phyloP scores from a whole-genome alignment of 371 early-diverging fungal genomes.

The Mucor mucedo region DNA sequence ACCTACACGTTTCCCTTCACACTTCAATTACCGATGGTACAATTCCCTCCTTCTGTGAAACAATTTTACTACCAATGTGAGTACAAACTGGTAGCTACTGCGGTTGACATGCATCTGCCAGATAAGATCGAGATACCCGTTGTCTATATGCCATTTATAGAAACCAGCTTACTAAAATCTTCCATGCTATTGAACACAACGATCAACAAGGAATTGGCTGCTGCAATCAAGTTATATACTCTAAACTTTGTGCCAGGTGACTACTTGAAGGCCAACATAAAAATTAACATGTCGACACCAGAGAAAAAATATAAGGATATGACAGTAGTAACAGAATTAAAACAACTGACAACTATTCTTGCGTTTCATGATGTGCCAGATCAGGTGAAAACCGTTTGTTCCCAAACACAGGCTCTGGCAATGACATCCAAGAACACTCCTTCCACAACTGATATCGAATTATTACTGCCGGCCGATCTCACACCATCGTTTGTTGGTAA shows the following conservation, averaged over 20 bases:
- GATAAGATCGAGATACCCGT: slow-evolving; percentile 3
- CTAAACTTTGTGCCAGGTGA: slow-evolving; percentile 19
- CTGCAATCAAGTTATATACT: slow-evolving; percentile 6
- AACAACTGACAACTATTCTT: slow-evolving; percentile 3
- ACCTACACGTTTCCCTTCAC: slow-evolving; percentile 17
- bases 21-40: slow-evolving; percentile 27
- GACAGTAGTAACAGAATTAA: slow-evolving; percentile 16
- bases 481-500: slow-evolving; percentile 19
- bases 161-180: slow-evolving; percentile 16
- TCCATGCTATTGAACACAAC: background rate
- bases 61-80: slow-evolving; percentile 10
- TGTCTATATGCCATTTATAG: slow-evolving; percentile 26
- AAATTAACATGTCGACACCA: background rate
- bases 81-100: slow-evolving; percentile 9
- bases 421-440: background rate
- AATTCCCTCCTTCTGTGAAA: slow-evolving; percentile 26
- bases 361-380: slow-evolving; percentile 9
- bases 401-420: slow-evolving; percentile 4
- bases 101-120: background rate
- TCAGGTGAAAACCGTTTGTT: slow-evolving; percentile 1
- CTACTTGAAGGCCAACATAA: background rate
- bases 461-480: slow-evolving; percentile 19
- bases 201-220: slow-evolving; percentile 11
- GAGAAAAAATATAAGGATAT: background rate
- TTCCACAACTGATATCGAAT: slow-evolving; percentile 1